Evolutionary conservation across 305 asterid genomes (phyloP), one percentile per base, ranked within the genome.

Genomic region (Rubia balearica): DNA sequence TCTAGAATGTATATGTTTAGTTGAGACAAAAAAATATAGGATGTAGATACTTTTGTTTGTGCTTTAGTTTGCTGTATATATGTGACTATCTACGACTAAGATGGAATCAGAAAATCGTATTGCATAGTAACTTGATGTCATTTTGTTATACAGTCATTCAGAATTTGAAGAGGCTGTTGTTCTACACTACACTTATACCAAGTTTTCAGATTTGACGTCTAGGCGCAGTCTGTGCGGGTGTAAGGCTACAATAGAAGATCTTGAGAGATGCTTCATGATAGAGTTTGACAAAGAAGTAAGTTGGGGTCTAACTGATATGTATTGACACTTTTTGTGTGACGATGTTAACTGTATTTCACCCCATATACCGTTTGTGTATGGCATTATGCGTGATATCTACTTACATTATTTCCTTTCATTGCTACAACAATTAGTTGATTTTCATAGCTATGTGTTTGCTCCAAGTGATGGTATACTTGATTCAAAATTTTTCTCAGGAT

Each of bases 151-250:
- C 19, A 84, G 91, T 70, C 40, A 36, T 36, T 36, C 77, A 63
- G 73, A 77, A 62, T 76, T 76, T 65, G 83, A 82, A 21, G 91
- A 84, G 79, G 91, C 85, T 72, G 91, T 85, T 24, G 84, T 86
- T 61, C 79, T 86, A 42, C 91, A 86, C 77, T 86, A 84, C 70
- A 79, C 91, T 36, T 84, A 86, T 77, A 48, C 89, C 61, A 86
- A 81, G 79, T 86, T 84, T 71, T 86, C 89, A 4, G 89, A 86
- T 66, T 80, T 84, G 81, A 86, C 86, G 65, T 86, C 91, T 36
- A 86, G 88, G 72, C 81, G 85, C 22, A 85, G 84, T 72, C 83
- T 86, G 14, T 86, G 89, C 79, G 82, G 82, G 17, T 86, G 91
- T 69, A 84, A 84, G 77, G 88, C 84, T 71, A 84, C 91, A 69